Evolutionary conservation across 805 yeast species (phyloP).

Genomic region (Myxozyma neotropica): DNA sequence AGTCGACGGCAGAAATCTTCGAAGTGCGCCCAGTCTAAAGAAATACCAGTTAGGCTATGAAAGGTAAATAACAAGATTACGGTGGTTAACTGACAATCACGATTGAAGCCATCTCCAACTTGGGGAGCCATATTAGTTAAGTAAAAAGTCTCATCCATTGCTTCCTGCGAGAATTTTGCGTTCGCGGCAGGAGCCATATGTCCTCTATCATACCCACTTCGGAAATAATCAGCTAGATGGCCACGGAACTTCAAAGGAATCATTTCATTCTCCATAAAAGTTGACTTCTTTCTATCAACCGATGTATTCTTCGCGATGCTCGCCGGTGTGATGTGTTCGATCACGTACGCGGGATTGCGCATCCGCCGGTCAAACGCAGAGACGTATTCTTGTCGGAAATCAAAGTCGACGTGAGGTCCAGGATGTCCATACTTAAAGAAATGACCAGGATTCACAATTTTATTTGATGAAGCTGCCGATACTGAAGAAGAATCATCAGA

Average conservation of each 20-base stretch:
- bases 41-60: background rate
- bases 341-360: conserved; percentile 75
- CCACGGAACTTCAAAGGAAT: conserved; percentile 80
- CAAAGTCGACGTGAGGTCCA: conserved; percentile 88
- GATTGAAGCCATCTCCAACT: conserved; percentile 95
- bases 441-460: conserved; percentile 65
- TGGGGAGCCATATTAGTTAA: conserved; percentile 94
- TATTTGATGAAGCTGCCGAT: background rate
- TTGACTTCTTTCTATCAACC: conserved; percentile 77
- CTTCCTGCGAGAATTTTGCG: conserved; percentile 84
- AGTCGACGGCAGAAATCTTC: conserved; percentile 85
- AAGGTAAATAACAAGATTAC: background rate
- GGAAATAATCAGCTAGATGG: conserved; percentile 78
- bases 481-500: conserved; percentile 1
- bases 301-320: conserved; percentile 74
- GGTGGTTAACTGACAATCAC: conserved; percentile 56
- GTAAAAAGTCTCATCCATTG: conserved; percentile 93
- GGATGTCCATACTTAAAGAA: conserved; percentile 94
- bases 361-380: conserved; percentile 84
- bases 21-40: conserved; percentile 83
- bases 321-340: conserved; percentile 52
- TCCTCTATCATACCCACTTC: conserved; percentile 95
- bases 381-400: conserved; percentile 71
- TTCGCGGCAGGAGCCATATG: conserved; percentile 93
- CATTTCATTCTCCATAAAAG: conserved; percentile 82